Conservation (phyloP, 1,284 basidiomycete genomes). For the Austroboletus niveus region DNA sequence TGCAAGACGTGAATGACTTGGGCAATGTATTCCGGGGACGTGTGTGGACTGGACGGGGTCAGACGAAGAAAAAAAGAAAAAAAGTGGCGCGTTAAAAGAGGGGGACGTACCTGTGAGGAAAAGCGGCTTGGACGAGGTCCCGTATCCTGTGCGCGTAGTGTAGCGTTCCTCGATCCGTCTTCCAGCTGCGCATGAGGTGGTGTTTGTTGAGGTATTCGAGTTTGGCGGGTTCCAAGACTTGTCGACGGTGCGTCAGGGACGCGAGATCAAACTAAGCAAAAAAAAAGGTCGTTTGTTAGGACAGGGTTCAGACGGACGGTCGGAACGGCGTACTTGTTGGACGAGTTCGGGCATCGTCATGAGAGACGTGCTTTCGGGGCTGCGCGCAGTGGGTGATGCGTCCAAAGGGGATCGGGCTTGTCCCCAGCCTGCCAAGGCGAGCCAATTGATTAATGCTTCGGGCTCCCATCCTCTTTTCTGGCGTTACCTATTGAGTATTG, state of each 20-base stretch:
- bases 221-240: conserved; percentile 69
- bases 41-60: conserved; percentile 42
- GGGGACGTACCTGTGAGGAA: conserved; percentile 36
- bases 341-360: conserved; percentile 68
- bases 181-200: conserved; percentile 56
- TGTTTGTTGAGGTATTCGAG: conserved; percentile 78
- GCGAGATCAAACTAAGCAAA: conserved; percentile 63
- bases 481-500: neutral
- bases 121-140: conserved; percentile 42
- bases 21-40: conserved; percentile 53
- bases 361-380: conserved; percentile 63
- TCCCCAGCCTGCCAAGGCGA: conserved; percentile 93
- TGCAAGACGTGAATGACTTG: conserved; percentile 56
- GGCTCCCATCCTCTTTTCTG: conserved; percentile 86
- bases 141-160: conserved; percentile 50
- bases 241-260: conserved; percentile 71
- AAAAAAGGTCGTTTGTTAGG: no score
- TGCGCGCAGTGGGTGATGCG: conserved; percentile 30
- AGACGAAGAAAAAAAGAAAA: neutral
- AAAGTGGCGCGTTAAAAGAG: no score
- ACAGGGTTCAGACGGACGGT: no score
- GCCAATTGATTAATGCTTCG: conserved; percentile 87
- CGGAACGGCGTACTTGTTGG: conserved; percentile 43
- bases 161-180: conserved; percentile 43
- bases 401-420: conserved; percentile 21